These are phyloP conservation scores for Keqinozyma sinolaborantium DNA, from an alignment of 1,139 yeast genomes.

Conservation along the genomic window DNA sequence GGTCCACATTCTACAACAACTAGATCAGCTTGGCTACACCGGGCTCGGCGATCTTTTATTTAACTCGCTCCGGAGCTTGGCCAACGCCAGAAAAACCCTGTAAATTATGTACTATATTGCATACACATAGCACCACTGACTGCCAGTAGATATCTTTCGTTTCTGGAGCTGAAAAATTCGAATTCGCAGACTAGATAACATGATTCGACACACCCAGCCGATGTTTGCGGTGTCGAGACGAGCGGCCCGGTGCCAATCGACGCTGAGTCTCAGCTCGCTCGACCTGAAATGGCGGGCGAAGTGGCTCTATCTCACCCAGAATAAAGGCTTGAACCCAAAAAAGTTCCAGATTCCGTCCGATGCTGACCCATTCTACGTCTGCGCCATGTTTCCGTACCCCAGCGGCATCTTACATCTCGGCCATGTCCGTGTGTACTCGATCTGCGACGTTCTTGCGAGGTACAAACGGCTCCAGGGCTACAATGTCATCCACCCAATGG, in stretches of 20 bases:
- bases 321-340: constrained; percentile 39
- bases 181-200: too few relatives aligned
- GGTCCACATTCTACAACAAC: constrained; percentile 28
- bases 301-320: constrained; percentile 45
- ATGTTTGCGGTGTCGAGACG: too few relatives aligned
- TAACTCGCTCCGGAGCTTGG: constrained; percentile 42
- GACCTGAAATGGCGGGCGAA: constrained; percentile 50
- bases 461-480: constrained; percentile 74
- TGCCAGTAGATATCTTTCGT: too few relatives aligned
- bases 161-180: too few relatives aligned
- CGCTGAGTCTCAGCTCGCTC: constrained; percentile 11
- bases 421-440: constrained; percentile 87
- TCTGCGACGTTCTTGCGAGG: constrained; percentile 79
- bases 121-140: too few relatives aligned
- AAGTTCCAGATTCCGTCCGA: constrained; percentile 21
- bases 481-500: constrained; percentile 91
- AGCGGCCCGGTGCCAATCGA: not conserved
- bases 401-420: constrained; percentile 93
- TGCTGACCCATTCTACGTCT: constrained; percentile 53
- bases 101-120: too few relatives aligned
- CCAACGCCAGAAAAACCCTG: constrained; percentile 14
- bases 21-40: constrained; percentile 34
- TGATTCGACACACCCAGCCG: too few relatives aligned
- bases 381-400: constrained; percentile 95
- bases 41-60: constrained; percentile 46